Conservation (phyloP, 768 basidiomycete genomes). For the Rubroboletus satanas region DNA sequence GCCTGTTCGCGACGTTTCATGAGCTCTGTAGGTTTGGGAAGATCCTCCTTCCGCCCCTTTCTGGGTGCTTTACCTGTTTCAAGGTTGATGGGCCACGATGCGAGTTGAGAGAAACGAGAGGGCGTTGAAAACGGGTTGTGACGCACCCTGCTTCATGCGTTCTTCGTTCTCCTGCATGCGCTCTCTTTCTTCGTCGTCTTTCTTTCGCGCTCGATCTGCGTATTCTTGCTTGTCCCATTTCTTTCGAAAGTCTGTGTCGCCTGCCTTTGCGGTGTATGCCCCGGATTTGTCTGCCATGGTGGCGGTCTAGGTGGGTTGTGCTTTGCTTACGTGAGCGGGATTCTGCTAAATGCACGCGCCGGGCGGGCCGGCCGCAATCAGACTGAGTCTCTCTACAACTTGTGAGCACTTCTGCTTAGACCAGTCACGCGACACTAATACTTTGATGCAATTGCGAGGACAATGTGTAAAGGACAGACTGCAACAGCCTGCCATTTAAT, state of each 20-base stretch:
- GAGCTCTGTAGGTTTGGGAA: slow-evolving; percentile 91
- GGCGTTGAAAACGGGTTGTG: not conserved
- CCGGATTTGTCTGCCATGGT: slow-evolving; percentile 32
- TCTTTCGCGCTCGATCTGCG: slow-evolving; percentile 76
- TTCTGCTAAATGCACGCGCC: too few species aligned
- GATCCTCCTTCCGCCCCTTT: slow-evolving; percentile 59
- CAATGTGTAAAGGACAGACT: too few species aligned
- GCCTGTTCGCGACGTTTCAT: slow-evolving; percentile 85
- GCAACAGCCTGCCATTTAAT: too few species aligned
- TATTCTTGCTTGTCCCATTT: slow-evolving; percentile 97
- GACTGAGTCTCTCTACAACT: too few species aligned
- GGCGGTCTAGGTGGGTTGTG: too few species aligned
- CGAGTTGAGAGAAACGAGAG: not conserved
- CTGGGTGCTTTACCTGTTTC: slow-evolving; percentile 78
- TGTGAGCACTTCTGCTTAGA: too few species aligned
- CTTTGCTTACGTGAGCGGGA: slow-evolving; percentile 2
- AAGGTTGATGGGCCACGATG: not conserved
- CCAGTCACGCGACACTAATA: too few species aligned
- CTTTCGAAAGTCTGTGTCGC: slow-evolving; percentile 76
- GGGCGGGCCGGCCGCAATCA: too few species aligned
- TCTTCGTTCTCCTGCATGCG: slow-evolving; percentile 86
- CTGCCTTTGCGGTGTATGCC: slow-evolving; percentile 37
- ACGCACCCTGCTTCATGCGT: slow-evolving; percentile 73
- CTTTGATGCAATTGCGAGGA: too few species aligned
- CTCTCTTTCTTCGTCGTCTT: slow-evolving; percentile 75